Evolutionary conservation across 202 grass and related monocot species (phyloP).

Genomic region (Sporobolus alterniflorus): DNA sequence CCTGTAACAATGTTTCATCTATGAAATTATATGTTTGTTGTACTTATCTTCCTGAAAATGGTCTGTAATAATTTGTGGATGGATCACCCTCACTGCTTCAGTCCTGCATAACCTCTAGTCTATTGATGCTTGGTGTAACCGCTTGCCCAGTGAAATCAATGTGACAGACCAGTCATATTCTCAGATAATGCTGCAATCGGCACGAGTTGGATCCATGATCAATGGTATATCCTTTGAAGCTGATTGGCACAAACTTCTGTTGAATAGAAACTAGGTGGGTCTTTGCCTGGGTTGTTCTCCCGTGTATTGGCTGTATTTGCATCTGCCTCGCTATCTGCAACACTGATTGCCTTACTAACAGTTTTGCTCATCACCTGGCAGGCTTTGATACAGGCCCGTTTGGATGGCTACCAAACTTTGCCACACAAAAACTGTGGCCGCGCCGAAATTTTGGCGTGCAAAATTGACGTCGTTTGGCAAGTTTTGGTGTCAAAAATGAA

Average conservation of each 20-base stretch:
- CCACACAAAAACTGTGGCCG: too few species aligned
- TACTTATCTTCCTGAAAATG: slow-evolving; percentile 6
- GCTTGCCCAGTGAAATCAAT: slow-evolving; percentile 22
- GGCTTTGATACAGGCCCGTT: slow-evolving; percentile 13
- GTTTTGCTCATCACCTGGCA: slow-evolving; percentile 16
- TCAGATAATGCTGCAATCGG: slow-evolving; percentile 14
- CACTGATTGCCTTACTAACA: background rate
- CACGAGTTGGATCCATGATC: background rate
- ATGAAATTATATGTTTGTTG: slow-evolving; percentile 5
- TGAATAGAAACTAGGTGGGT: background rate
- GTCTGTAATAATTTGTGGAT: slow-evolving; percentile 4
- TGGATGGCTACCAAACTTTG: too few species aligned
- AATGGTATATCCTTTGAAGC: slow-evolving; percentile 13
- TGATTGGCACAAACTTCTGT: background rate
- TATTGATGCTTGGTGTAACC: slow-evolving; percentile 1
- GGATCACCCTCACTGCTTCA: background rate
- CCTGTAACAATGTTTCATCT: slow-evolving; percentile 19
- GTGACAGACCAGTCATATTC: slow-evolving; percentile 16
- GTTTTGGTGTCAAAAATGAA: too few species aligned
- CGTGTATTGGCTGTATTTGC: slow-evolving; percentile 4
- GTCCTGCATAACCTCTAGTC: background rate
- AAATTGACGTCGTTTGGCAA: too few species aligned
- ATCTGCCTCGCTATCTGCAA: slow-evolving; percentile 5
- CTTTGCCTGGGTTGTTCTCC: background rate
- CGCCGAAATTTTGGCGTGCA: too few species aligned